phyloP scores from a whole-genome alignment of 2,329 filamentous ascomycete species.

The Leptosphaerulina australis region DNA sequence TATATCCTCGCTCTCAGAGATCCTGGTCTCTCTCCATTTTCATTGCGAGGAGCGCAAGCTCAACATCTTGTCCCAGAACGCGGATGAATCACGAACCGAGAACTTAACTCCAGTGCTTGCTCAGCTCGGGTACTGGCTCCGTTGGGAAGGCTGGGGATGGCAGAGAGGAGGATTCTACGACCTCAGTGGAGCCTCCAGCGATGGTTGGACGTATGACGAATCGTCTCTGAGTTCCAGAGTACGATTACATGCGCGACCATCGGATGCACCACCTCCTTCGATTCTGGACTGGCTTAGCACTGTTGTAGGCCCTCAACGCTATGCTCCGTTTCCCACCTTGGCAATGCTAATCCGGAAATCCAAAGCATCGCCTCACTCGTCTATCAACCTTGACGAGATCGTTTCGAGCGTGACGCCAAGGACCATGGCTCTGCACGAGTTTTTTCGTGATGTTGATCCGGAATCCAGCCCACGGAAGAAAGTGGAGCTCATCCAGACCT shows the following conservation, averaged over 20 bases:
- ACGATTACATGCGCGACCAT: slow-evolving; percentile 41
- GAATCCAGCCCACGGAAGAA: slow-evolving; percentile 60
- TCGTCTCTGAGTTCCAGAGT: slow-evolving; percentile 44
- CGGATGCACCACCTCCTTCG: slow-evolving; percentile 62
- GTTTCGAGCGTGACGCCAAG: slow-evolving; percentile 50
- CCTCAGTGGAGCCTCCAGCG: slow-evolving; percentile 63
- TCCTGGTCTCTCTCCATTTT: slow-evolving; percentile 79
- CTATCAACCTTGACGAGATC: slow-evolving; percentile 45
- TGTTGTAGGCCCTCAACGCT: slow-evolving; percentile 38
- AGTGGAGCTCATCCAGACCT: slow-evolving; percentile 75
- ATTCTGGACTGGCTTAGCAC: slow-evolving; percentile 60
- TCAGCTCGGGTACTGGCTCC: slow-evolving; percentile 82
- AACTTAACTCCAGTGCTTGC: slow-evolving; percentile 75
- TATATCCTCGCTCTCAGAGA: slow-evolving; percentile 66
- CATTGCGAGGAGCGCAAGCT: slow-evolving; percentile 90
- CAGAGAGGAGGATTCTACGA: slow-evolving; percentile 61
- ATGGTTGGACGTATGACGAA: slow-evolving; percentile 63
- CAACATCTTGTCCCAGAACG: slow-evolving; percentile 62
- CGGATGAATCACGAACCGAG: slow-evolving; percentile 52
- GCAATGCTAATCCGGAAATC: slow-evolving; percentile 46
- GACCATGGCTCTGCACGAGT: slow-evolving; percentile 71
- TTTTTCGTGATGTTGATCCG: slow-evolving; percentile 62
- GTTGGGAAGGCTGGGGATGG: slow-evolving; percentile 69
- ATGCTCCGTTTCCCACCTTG: slow-evolving; percentile 46
- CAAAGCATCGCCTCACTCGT: slow-evolving; percentile 47